Percentiles rank a stretch among this genome's conserved stretches.
Evolutionary conservation across 306 rosid genomes (phyloP).

Genomic region (Delonix regia): DNA sequence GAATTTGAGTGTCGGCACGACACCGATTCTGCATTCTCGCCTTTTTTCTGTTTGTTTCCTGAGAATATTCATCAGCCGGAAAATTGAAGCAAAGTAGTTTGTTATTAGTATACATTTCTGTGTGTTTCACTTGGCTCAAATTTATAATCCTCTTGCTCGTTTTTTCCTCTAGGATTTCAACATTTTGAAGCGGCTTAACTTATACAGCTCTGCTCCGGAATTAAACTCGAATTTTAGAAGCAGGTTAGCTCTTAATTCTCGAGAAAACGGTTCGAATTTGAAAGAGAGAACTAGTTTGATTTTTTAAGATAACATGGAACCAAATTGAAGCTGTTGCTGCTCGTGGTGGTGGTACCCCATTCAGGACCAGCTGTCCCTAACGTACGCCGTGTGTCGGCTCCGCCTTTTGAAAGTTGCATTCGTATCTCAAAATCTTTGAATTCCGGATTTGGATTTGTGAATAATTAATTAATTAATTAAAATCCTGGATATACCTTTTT

Average conservation of each 20-base stretch:
- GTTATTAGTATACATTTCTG: neutral
- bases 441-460: slow-evolving; percentile 18
- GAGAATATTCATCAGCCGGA: slow-evolving; percentile 8
- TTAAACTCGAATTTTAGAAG: slow-evolving; percentile 7
- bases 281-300: no score
- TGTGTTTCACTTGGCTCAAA: neutral
- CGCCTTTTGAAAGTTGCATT: neutral
- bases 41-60: slow-evolving; percentile 5
- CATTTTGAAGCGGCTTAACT: neutral
- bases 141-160: neutral
- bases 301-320: slow-evolving; percentile 19
- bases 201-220: neutral
- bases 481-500: neutral
- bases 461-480: neutral
- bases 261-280: neutral
- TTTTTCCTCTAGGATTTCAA: neutral
- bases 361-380: slow-evolving; percentile 53
- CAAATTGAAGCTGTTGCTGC: slow-evolving; percentile 12
- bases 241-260: slow-evolving; percentile 28
- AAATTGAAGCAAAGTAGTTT: neutral
- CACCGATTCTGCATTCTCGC: neutral
- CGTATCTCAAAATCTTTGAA: neutral
- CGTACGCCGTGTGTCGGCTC: slow-evolving; percentile 25
- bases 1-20: no score
- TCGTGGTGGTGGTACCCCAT: no score